A percentile compares a stretch with the other conserved stretches of the same genome.
phyloP scores from a whole-genome alignment of 1,139 yeast species.

The Blastobotrys ciferrii region DNA sequence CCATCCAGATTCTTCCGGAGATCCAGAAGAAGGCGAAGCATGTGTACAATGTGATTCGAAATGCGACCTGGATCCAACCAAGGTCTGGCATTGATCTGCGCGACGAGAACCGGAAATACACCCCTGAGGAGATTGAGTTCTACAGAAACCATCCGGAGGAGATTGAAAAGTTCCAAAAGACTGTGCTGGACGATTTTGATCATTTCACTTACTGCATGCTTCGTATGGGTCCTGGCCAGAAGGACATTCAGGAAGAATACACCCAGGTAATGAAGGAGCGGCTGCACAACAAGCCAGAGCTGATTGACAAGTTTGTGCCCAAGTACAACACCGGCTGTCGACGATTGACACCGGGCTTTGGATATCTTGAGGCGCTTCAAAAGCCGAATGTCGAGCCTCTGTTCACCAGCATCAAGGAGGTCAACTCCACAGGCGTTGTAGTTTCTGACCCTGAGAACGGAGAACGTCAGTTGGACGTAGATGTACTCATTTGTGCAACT shows the following conservation, averaged over 20 bases:
- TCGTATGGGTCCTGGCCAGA: conserved; percentile 9
- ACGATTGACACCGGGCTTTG: conserved; percentile 27
- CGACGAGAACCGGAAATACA: conserved; percentile 14
- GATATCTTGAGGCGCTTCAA: conserved; percentile 23
- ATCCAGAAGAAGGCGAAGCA: conserved; percentile 15
- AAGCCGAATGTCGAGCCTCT: conserved; percentile 21
- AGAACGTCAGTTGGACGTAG: conserved; percentile 14
- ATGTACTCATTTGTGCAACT: conserved; percentile 23
- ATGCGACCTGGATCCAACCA: conserved; percentile 15
- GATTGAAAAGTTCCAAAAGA: conserved; percentile 4
- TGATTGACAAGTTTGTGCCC: conserved; percentile 22
- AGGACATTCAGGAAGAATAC: conserved; percentile 10
- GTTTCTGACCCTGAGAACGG: neutral
- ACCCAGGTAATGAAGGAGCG: conserved; percentile 17
- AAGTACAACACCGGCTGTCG: conserved; percentile 25
- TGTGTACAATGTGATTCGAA: conserved; percentile 12
- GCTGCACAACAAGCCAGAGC: conserved; percentile 20
- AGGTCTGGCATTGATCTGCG: conserved; percentile 12
- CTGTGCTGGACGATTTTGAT: conserved; percentile 9
- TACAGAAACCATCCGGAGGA: neutral
- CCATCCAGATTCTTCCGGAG: conserved; percentile 29
- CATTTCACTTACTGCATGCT: conserved; percentile 9
- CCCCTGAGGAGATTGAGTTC: conserved; percentile 11
- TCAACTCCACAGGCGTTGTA: conserved; percentile 11
- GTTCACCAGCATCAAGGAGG: conserved; percentile 11